phyloP scores from a whole-genome alignment of 306 rosid species.

The Dalbergia oliveri region DNA sequence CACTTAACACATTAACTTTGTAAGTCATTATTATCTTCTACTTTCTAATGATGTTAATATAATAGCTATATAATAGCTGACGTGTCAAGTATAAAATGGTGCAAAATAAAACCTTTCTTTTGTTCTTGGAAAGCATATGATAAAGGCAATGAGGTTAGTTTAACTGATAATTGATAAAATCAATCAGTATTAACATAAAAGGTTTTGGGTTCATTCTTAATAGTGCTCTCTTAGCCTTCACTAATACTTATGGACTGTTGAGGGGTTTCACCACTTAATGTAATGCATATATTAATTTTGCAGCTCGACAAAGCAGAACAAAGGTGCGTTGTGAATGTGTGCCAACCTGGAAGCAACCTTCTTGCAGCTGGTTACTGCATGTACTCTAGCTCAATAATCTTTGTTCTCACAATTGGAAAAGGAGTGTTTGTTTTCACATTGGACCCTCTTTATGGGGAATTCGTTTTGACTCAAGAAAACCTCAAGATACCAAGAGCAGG shows the following conservation, averaged over 20 bases:
- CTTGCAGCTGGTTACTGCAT: conserved; percentile 99
- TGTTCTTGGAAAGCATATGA: neutral
- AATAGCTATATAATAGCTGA: too few relatives aligned
- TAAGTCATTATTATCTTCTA: too few relatives aligned
- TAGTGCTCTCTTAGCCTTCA: neutral
- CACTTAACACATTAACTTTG: too few relatives aligned
- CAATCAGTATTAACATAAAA: neutral
- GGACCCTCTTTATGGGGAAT: conserved; percentile 95
- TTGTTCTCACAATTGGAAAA: conserved; percentile 83
- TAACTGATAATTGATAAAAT: neutral
- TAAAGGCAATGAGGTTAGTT: neutral
- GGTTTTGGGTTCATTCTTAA: neutral
- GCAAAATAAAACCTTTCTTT: too few relatives aligned
- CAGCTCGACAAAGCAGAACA: conserved; percentile 74
- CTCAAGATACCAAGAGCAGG: conserved; percentile 88
- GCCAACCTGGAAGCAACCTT: conserved; percentile 97
- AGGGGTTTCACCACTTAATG: conserved; percentile 4
- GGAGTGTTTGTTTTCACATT: conserved; percentile 85
- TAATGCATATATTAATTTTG: conserved; percentile 40
- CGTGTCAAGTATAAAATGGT: too few relatives aligned
- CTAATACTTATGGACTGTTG: neutral
- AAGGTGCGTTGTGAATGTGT: conserved; percentile 84
- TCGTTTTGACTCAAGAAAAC: conserved; percentile 85
- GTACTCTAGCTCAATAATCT: conserved; percentile 95
- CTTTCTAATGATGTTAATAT: too few relatives aligned